Evolutionary conservation across 2,329 filamentous ascomycete genomes (phyloP).

Genomic region (Ophiocordyceps camponoti-floridani): DNA sequence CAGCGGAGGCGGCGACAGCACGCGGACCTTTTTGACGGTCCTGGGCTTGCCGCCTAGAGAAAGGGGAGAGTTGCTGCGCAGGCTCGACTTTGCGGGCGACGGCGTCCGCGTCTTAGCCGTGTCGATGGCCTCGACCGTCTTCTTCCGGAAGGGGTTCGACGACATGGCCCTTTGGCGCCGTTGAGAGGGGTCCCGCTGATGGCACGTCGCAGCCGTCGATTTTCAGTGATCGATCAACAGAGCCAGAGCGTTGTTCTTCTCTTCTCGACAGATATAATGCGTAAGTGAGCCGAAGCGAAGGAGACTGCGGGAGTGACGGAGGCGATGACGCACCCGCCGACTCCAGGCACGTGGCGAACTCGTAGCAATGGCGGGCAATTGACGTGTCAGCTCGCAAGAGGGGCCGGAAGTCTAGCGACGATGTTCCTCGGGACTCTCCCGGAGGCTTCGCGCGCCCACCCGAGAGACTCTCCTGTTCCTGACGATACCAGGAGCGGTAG

Average conservation of each 20-base stretch:
- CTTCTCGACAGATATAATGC: neutral
- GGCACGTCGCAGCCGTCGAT: too few relatives aligned
- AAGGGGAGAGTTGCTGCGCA: conserved; percentile 3
- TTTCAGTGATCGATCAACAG: too few relatives aligned
- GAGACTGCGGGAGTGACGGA: neutral
- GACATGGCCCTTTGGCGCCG: conserved; percentile 3
- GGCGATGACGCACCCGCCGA: neutral
- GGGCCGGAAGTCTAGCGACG: neutral
- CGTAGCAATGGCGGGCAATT: neutral
- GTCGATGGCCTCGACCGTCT: conserved; percentile 4
- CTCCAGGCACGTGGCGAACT: neutral
- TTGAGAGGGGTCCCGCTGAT: too few relatives aligned
- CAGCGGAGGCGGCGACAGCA: conserved; percentile 45
- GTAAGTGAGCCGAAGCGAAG: neutral
- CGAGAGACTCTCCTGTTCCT: too few relatives aligned
- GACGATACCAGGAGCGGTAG: too few relatives aligned
- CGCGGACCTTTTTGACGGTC: conserved; percentile 48
- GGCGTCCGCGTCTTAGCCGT: conserved; percentile 3
- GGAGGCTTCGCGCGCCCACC: too few relatives aligned
- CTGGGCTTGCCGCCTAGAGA: conserved; percentile 8
- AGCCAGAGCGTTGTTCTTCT: neutral
- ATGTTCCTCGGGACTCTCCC: too few relatives aligned
- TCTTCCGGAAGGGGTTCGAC: conserved; percentile 10
- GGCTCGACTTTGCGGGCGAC: conserved; percentile 5
- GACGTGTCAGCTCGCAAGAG: neutral